Conservation (phyloP, 2,329 filamentous ascomycete species). For the Chrysosporium keratinophilum region DNA sequence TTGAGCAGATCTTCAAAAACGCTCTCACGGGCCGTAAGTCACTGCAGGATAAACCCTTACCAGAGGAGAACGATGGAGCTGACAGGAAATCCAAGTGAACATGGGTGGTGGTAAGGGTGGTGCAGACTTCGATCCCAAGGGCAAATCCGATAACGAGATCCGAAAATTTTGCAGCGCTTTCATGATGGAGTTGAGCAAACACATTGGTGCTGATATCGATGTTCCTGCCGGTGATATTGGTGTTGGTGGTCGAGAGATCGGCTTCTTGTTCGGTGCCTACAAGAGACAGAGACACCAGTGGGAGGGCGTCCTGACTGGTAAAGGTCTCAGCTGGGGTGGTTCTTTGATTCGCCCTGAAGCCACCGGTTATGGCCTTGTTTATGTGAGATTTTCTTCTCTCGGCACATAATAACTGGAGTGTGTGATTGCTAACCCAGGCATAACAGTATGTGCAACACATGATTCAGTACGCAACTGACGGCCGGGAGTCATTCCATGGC, state of each 20-base stretch:
- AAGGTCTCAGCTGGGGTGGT: conserved; percentile 88
- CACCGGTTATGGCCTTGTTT: conserved; percentile 91
- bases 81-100: conserved; percentile 48
- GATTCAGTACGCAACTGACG: conserved; percentile 71
- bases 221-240: conserved; percentile 96
- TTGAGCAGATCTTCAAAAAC: conserved; percentile 99
- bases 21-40: conserved; percentile 80
- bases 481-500: conserved; percentile 73
- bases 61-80: neutral
- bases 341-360: conserved; percentile 91
- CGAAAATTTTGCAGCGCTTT: conserved; percentile 92
- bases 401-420: neutral
- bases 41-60: neutral
- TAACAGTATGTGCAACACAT: conserved; percentile 76
- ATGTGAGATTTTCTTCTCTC: conserved; percentile 44
- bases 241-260: conserved; percentile 82
- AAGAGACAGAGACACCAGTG: conserved; percentile 77
- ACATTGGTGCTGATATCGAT: conserved; percentile 93
- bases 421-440: conserved; percentile 7
- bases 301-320: conserved; percentile 93
- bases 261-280: conserved; percentile 91
- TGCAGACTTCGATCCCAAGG: conserved; percentile 97
- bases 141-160: conserved; percentile 95
- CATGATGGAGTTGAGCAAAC: conserved; percentile 90
- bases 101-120: conserved; percentile 98